These are phyloP conservation scores for Sarcomyxa edulis DNA, from an alignment of 768 basidiomycete species.

Conservation along the genomic window DNA sequence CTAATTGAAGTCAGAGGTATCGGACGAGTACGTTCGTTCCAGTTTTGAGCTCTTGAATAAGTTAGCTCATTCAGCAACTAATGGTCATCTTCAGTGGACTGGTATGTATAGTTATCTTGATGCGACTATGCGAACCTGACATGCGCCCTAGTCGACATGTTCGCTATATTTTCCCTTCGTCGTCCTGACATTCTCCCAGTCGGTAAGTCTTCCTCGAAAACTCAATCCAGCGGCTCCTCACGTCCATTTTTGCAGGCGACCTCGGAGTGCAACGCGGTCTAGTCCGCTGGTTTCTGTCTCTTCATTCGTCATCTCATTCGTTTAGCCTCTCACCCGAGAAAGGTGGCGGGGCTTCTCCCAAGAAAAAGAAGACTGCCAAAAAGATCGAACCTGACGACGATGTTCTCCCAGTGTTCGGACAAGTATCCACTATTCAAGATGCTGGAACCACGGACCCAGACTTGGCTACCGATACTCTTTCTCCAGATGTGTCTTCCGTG, in stretches of 20 bases:
- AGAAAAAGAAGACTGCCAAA: constrained; percentile 6
- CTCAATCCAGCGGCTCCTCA: constrained; percentile 2
- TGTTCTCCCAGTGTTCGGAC: constrained; percentile 23
- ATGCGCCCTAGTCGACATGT: constrained; percentile 73
- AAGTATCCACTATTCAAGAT: constrained; percentile 3
- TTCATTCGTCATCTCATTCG: constrained; percentile 47
- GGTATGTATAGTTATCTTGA: constrained; percentile 28
- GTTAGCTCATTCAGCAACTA: too few relatives aligned
- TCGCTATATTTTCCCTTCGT: constrained; percentile 81
- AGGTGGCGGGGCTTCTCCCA: constrained; percentile 16
- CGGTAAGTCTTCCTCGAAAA: constrained; percentile 16
- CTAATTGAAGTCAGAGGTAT: constrained; percentile 77
- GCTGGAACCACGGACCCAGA: constrained; percentile 4
- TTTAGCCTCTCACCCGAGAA: constrained; percentile 50
- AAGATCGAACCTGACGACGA: constrained; percentile 22
- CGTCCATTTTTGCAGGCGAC: constrained; percentile 51
- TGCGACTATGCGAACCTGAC: constrained; percentile 7
- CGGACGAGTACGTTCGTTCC: constrained; percentile 49
- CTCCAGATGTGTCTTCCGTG: constrained; percentile 27
- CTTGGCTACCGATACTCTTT: constrained; percentile 10
- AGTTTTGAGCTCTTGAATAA: too few relatives aligned
- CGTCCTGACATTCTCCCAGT: constrained; percentile 78
- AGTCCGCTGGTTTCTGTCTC: constrained; percentile 61
- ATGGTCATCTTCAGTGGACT: constrained; percentile 45
- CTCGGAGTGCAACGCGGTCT: constrained; percentile 79